phyloP scores from a whole-genome alignment of 805 yeast genomes.

The Cyberlindnera meyerae region DNA sequence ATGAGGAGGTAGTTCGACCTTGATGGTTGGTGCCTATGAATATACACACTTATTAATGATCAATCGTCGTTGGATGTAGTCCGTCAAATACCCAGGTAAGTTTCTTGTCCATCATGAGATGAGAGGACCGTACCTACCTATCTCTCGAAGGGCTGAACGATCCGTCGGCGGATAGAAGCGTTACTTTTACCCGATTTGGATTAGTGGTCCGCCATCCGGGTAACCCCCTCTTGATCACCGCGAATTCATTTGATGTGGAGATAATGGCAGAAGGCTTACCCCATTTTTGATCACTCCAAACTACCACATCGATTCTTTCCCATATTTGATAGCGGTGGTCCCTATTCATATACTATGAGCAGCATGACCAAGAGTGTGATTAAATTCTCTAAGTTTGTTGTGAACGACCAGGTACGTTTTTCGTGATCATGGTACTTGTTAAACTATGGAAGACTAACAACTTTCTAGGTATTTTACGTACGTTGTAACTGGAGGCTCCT shows the following conservation, averaged over 20 bases:
- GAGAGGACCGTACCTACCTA: no score
- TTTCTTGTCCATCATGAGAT: no score
- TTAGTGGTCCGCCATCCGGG: not conserved
- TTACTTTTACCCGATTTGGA: constrained; percentile 1
- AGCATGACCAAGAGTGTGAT: constrained; percentile 19
- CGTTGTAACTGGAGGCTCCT: not conserved
- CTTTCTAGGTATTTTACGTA: constrained; percentile 10
- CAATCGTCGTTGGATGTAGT: no score
- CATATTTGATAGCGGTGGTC: not conserved
- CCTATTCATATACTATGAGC: not conserved
- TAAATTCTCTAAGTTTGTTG: constrained; percentile 48
- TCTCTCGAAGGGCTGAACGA: no score
- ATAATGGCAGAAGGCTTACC: not conserved
- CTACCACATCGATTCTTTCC: not conserved
- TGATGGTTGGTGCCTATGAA: constrained; percentile 2
- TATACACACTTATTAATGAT: no score
- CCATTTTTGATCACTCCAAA: not conserved
- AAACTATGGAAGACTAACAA: not conserved
- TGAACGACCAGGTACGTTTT: constrained; percentile 46
- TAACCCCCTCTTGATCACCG: no score
- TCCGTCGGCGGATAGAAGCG: constrained; percentile 1
- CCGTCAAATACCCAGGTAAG: no score
- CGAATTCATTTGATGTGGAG: not conserved
- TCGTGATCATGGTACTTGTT: constrained; percentile 1
- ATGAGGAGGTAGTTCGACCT: no score